Evolutionary conservation across 2,329 filamentous ascomycete genomes (phyloP).

Genomic region (Alternaria ethzedia): DNA sequence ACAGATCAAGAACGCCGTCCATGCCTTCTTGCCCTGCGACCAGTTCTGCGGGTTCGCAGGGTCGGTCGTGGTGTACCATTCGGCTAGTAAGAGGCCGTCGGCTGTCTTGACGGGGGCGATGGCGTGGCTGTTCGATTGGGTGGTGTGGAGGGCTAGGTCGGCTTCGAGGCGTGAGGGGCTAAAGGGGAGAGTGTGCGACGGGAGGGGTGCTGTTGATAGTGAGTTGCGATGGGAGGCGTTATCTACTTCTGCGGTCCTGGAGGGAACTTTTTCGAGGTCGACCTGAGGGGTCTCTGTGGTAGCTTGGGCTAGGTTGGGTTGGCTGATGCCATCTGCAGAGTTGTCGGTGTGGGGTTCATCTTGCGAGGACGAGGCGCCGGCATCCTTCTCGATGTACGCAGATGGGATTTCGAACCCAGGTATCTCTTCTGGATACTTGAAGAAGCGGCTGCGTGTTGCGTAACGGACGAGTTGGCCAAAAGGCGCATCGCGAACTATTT

Average conservation of each 20-base stretch:
- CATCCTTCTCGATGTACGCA: slow-evolving; percentile 39
- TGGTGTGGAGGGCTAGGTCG: slow-evolving; percentile 13
- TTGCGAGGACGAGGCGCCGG: no score
- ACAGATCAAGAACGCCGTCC: slow-evolving; percentile 51
- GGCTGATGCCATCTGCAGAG: slow-evolving; percentile 20
- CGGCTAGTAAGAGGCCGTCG: slow-evolving; percentile 50
- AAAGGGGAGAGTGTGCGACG: neutral
- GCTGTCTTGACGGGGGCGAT: slow-evolving; percentile 44
- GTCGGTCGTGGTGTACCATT: slow-evolving; percentile 54
- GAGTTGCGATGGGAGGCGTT: neutral
- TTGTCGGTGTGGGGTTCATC: no score
- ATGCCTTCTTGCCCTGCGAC: slow-evolving; percentile 41
- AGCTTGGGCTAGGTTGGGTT: neutral
- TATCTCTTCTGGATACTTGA: slow-evolving; percentile 67
- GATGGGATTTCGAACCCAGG: slow-evolving; percentile 60
- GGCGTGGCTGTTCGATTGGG: slow-evolving; percentile 39
- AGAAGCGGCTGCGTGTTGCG: slow-evolving; percentile 58
- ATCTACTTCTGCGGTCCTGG: no score
- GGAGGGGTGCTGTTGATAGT: neutral
- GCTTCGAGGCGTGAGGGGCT: neutral
- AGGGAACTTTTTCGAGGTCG: neutral
- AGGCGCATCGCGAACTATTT: slow-evolving; percentile 61
- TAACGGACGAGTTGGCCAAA: slow-evolving; percentile 66
- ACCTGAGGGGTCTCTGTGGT: neutral
- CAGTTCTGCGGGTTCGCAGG: slow-evolving; percentile 51